Base-by-base conservation (phyloP, 225 moss, liverwort and hornwort species). In the Marchantia paleacea region DNA sequence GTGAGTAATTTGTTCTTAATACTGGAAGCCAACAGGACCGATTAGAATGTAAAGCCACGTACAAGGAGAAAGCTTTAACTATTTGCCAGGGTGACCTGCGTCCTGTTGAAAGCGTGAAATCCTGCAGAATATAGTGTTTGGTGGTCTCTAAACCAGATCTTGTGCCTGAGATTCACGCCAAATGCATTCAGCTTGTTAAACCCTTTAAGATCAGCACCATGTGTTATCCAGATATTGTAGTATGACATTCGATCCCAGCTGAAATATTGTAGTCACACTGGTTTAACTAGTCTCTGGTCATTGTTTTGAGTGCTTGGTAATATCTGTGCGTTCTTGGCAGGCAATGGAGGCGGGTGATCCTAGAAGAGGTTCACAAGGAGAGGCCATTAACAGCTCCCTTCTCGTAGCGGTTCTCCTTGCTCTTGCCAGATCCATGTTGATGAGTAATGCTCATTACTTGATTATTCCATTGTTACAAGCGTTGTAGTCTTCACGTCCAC, bases 401-500 rank as follows among this genome's bases (percentile, higher is more conserved):
- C 90, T 29, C 68, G 90, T 96, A 16, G 79, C 89, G 49, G 85
- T 81, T n/a, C 83, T 96, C 10, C 84, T 94, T 83, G 90, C 94
- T 0, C 82, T 90, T 86, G 96, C 94, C 66, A 94, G 83, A 87
- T 89, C 96, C 16, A 96, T 96, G 96, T 79, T 94, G 80, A 88
- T 91, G 85, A 83, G 96, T 96, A 89, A 77, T 67, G 84, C 69
- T 79, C 75, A 7, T 15, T 14, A 29, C 8, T 16, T 75, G 15
- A 75, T 58, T 18, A 28, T 30, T 9, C 12, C 55, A 55, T 75
- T 24, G 58, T 14, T 55, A 55, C 12, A 75, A 7, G 29, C 29
- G 24, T 19, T 70, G 15, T 70, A 14, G 19, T 20, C 16, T 48
- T 70, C 31, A 48, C 70, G 22, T 69, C 31, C 70, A 39, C 66